A percentile compares a stretch with the other conserved stretches of the same genome.
Conservation (phyloP, 225 moss, liverwort and hornwort genomes). For the Sphagnum contortum region DNA sequence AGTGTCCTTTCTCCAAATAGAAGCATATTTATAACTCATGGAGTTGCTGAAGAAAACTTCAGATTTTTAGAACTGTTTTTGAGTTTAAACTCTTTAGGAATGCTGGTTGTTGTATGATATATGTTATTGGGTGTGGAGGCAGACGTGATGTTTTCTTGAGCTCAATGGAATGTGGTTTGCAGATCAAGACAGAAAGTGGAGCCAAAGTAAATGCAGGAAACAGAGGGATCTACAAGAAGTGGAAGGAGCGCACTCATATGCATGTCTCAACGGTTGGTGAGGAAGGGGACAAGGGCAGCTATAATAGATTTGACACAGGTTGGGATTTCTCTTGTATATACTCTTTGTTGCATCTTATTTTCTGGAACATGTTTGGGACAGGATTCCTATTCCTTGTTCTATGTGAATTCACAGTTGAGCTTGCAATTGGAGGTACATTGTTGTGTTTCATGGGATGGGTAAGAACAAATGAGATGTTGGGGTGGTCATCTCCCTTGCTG, state of each 20-base stretch:
- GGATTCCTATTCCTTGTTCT: no score
- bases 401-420: background rate
- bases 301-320: constrained; percentile 5
- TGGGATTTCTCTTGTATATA: background rate
- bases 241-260: constrained; percentile 87
- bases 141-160: no score
- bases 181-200: constrained; percentile 94
- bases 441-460: background rate
- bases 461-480: no score
- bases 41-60: no score
- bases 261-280: constrained; percentile 61
- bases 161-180: background rate
- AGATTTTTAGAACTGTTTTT: no score
- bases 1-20: no score
- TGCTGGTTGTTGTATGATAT: no score
- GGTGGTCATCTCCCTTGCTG: no score
- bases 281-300: constrained; percentile 21
- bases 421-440: background rate
- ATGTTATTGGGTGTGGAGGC: no score
- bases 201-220: constrained; percentile 89
- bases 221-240: constrained; percentile 85
- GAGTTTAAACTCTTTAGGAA: no score
- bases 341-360: background rate
- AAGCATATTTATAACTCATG: no score
- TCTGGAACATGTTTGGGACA: no score